Base-by-base conservation (phyloP, 345 rosid species). In the Erodium maritimum region DNA sequence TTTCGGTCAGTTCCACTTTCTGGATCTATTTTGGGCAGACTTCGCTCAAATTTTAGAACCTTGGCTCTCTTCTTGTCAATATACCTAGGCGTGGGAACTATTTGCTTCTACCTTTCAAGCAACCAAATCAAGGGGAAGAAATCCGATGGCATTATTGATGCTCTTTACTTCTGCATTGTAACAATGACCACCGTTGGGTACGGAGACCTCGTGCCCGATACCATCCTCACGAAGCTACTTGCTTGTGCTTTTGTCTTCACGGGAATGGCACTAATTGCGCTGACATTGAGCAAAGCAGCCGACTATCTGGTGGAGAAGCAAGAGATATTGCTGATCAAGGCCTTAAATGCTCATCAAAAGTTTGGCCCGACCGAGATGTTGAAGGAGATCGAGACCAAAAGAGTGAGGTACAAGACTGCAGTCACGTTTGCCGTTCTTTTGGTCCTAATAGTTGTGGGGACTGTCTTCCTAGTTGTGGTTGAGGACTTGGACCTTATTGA, bases 141-240 rank as follows among this genome's bases (percentile, higher is more conserved):
- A 69, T 84, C 91, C 45, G 76, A 81, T 58, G 78, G 61, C 29
- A 65, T 86, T 29, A 51, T 86, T 1, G 99, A 93, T 67, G 75
- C 99, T 12, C 14, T 85, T 19, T 93, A 88, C 63, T 86, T 88
- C 69, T 81, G 88, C 58, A 62, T 86, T 0, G 95, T 86, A 19
- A 93, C 95, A 2, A 88, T 93, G 99, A 93, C 99, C 42, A 86
- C 91, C 0, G 93, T 93, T 21, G 96, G 99, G 58, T 93, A 93
- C 55, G 96, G 99, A 34, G 99, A 93, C 80, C 90, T 93, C 8
- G 89, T 86, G 33, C 99, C 96, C 10, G 61, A 59, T 46, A 85
- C 78, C 50, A 61, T 59, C 53, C 46, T 63, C n/a, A 61, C 81
- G 0, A 86, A 86, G 64, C 76, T 93, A 54, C 82, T 93, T 18